These are phyloP conservation scores for Diaporthe helianthi DNA, from an alignment of 2,329 filamentous ascomycete genomes.

Conservation along the genomic window DNA sequence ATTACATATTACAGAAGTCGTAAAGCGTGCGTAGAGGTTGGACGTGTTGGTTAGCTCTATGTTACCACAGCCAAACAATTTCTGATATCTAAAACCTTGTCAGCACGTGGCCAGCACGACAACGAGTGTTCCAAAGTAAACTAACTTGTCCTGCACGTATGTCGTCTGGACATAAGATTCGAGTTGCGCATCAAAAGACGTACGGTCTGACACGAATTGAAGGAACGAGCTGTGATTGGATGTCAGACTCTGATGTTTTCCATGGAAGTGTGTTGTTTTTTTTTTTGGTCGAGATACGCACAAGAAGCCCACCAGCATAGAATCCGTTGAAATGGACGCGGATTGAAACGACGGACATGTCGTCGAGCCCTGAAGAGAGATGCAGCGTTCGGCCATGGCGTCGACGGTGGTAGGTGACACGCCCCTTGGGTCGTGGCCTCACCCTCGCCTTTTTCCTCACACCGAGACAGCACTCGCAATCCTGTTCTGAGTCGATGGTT, in stretches of 20 bases:
- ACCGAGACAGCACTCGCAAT: background rate
- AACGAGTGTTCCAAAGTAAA: slow-evolving; percentile 29
- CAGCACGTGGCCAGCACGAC: slow-evolving; percentile 32
- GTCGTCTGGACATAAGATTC: slow-evolving; percentile 73
- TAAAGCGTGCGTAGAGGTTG: slow-evolving; percentile 90
- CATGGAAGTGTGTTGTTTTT: no score
- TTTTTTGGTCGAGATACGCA: slow-evolving; percentile 46
- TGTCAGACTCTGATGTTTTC: slow-evolving; percentile 4
- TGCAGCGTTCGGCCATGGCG: slow-evolving; percentile 44
- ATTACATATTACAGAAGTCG: slow-evolving; percentile 91
- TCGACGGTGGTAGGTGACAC: slow-evolving; percentile 36
- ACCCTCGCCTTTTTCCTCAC: slow-evolving; percentile 19
- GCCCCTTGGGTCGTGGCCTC: slow-evolving; percentile 24
- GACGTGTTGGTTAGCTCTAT: slow-evolving; percentile 81
- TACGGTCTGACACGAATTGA: slow-evolving; percentile 75
- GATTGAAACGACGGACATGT: slow-evolving; percentile 68
- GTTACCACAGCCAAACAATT: slow-evolving; percentile 78
- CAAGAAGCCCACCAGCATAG: slow-evolving; percentile 61
- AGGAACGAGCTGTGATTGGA: slow-evolving; percentile 79
- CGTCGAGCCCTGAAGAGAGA: slow-evolving; percentile 67
- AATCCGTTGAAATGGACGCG: slow-evolving; percentile 67
- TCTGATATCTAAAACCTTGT: slow-evolving; percentile 70
- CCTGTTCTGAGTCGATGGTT: background rate
- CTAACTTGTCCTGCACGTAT: slow-evolving; percentile 82
- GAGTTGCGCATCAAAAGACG: slow-evolving; percentile 80